Conservation (phyloP, 1,284 basidiomycete species). For the Apiotrichum laibachii region DNA sequence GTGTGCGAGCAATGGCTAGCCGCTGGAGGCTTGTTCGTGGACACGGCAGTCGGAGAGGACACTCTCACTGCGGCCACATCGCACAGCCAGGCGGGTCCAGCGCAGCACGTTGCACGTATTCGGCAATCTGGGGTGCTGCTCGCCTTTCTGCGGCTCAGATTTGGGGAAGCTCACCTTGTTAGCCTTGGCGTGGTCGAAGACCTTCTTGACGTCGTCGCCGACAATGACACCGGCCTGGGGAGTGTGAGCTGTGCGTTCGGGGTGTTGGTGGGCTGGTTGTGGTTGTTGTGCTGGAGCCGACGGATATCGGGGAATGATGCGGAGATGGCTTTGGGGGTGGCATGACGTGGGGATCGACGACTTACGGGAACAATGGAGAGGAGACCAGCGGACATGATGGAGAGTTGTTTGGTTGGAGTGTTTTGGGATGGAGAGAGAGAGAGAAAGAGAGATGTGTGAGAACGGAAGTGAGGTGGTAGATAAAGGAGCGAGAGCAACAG, state of each 20-base stretch:
- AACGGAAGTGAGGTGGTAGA: background rate
- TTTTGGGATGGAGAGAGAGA: background rate
- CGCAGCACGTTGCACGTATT: no score
- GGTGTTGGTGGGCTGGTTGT: background rate
- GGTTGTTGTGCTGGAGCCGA: background rate
- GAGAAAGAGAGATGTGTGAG: slow-evolving; percentile 1
- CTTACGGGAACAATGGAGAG: slow-evolving; percentile 47
- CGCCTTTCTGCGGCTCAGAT: background rate
- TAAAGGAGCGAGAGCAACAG: background rate
- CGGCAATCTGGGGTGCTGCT: background rate
- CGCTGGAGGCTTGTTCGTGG: no score
- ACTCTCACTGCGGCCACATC: background rate
- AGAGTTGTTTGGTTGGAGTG: background rate
- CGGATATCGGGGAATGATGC: background rate
- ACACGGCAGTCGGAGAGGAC: background rate
- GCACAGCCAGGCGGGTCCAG: background rate
- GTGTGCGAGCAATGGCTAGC: background rate
- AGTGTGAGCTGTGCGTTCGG: background rate
- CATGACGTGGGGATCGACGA: background rate
- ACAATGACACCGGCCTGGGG: slow-evolving; percentile 77
- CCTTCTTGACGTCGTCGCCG: slow-evolving; percentile 73
- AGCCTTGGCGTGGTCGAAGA: slow-evolving; percentile 82
- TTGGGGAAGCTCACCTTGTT: slow-evolving; percentile 61
- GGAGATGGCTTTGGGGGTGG: background rate
- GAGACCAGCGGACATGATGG: slow-evolving; percentile 37